Conservation (phyloP, 257 asterid species). For the Gynochthodes officinalis region DNA sequence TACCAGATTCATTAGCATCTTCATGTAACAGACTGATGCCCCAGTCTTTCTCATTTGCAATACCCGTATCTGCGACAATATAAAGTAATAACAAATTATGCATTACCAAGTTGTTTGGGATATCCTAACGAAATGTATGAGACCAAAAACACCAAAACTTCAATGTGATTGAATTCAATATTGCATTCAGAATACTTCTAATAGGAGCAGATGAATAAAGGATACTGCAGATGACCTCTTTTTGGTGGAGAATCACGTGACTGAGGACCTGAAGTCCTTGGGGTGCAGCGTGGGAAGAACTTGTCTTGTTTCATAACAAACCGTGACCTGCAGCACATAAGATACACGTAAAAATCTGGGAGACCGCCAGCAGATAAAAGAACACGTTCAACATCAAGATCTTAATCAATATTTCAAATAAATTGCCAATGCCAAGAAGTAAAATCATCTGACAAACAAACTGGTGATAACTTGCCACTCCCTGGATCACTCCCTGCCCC, state of each 20-base stretch:
- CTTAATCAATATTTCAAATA: not conserved
- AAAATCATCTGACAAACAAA: not conserved
- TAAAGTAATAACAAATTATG: not conserved
- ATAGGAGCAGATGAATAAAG: not conserved
- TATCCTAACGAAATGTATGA: conserved; percentile 9
- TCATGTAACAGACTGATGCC: conserved; percentile 78
- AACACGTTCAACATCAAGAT: not conserved
- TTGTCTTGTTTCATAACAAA: conserved; percentile 62
- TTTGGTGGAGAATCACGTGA: conserved; percentile 94
- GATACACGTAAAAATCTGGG: not conserved
- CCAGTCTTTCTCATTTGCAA: conserved; percentile 98
- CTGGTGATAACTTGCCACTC: not conserved
- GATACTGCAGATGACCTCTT: conserved; percentile 55
- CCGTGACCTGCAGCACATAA: conserved; percentile 45
- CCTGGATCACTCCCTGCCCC: not conserved
- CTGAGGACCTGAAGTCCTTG: conserved; percentile 78
- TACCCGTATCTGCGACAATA: conserved; percentile 72
- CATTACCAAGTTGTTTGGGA: conserved; percentile 8
- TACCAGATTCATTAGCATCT: conserved; percentile 67
- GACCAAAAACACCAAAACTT: not conserved
- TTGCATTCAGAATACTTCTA: not conserved
- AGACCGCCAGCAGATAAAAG: not conserved
- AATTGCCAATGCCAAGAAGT: not conserved
- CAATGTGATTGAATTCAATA: not conserved
- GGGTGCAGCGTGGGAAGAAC: conserved; percentile 65